phyloP scores from a whole-genome alignment of 345 rosid genomes.

The Clarkia xantiana region DNA sequence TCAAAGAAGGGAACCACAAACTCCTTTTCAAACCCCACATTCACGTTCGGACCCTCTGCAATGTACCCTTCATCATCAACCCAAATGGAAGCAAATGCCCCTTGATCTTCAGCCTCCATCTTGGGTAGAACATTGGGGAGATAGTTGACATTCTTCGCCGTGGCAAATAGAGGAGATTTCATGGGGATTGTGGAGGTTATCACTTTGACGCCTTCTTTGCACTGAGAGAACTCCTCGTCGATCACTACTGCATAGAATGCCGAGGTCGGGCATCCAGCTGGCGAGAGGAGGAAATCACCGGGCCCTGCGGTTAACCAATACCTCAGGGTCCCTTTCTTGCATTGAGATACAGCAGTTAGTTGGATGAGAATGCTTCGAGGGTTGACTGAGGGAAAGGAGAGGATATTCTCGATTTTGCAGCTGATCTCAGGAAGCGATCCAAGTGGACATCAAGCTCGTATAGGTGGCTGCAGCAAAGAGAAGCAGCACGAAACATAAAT shows the following conservation, averaged over 20 bases:
- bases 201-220: constrained; percentile 46
- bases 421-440: constrained; percentile 49
- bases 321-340: constrained; percentile 48
- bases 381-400: constrained; percentile 45
- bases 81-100: constrained; percentile 51
- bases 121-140: constrained; percentile 43
- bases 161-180: constrained; percentile 43
- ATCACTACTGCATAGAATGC: constrained; percentile 67
- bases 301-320: constrained; percentile 64
- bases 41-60: constrained; percentile 61
- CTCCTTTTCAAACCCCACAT: constrained; percentile 51
- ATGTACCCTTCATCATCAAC: constrained; percentile 41
- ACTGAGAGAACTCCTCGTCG: constrained; percentile 30
- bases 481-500: neutral
- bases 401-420: constrained; percentile 37
- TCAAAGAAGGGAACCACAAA: constrained; percentile 45
- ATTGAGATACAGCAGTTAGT: constrained; percentile 33
- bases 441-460: constrained; percentile 56
- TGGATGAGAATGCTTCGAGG: constrained; percentile 53
- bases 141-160: constrained; percentile 51
- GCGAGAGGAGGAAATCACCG: constrained; percentile 53
- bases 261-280: constrained; percentile 38
- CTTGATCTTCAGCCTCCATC: constrained; percentile 63
- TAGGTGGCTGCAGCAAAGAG: constrained; percentile 23
- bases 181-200: constrained; percentile 51